phyloP scores from a whole-genome alignment of 352 stramenopile genomes.

The Peronospora farinosa region DNA sequence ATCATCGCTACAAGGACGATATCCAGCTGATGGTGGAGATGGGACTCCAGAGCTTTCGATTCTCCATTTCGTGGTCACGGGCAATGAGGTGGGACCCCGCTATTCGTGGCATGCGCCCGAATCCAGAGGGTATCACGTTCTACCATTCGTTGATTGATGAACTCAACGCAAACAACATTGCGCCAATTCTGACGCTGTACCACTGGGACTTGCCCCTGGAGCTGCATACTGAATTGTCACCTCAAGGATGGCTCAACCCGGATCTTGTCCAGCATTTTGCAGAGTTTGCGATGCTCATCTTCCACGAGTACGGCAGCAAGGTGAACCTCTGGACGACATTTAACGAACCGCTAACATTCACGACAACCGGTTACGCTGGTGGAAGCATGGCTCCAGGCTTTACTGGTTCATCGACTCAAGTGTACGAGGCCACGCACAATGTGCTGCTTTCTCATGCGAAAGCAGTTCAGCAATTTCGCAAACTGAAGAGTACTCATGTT shows the following conservation, averaged over 20 bases:
- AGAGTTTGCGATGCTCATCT: constrained; percentile 84
- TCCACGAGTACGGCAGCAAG: constrained; percentile 86
- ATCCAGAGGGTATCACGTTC: constrained; percentile 83
- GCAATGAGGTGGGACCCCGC: constrained; percentile 74
- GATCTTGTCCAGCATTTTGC: constrained; percentile 57
- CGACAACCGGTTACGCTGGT: constrained; percentile 39
- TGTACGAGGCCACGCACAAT: constrained; percentile 73
- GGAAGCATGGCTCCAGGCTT: constrained; percentile 41
- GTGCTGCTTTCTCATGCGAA: constrained; percentile 84
- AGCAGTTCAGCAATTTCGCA: constrained; percentile 77
- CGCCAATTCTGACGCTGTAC: constrained; percentile 89
- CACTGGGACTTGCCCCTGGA: constrained; percentile 91
- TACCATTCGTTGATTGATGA: constrained; percentile 90
- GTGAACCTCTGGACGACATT: constrained; percentile 92
- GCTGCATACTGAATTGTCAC: constrained; percentile 63
- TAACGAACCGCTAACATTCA: constrained; percentile 89
- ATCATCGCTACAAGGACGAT: constrained; percentile 87
- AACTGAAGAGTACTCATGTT: constrained; percentile 22
- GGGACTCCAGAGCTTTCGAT: constrained; percentile 89
- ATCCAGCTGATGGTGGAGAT: constrained; percentile 87
- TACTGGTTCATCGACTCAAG: constrained; percentile 28
- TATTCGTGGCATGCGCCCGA: constrained; percentile 45
- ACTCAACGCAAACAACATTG: constrained; percentile 65
- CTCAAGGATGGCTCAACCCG: constrained; percentile 45
- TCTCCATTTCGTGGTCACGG: constrained; percentile 90